A percentile compares a stretch with the other conserved stretches of the same genome.
Conservation (phyloP, 2,329 filamentous ascomycete species). For the Thermomyces lanuginosus region DNA sequence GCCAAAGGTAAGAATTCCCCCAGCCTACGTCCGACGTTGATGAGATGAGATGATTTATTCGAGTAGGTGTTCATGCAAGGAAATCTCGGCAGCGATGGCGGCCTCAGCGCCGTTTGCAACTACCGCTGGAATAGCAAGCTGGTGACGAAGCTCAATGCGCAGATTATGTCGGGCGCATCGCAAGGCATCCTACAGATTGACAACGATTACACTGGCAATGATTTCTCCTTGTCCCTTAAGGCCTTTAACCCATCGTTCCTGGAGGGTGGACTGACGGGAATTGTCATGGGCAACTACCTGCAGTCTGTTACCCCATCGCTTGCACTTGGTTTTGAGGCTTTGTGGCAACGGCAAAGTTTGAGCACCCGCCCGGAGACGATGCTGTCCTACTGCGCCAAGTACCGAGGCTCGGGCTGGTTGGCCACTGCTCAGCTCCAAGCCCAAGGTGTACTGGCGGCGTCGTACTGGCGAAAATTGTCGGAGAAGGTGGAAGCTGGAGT, state of each 20-base stretch:
- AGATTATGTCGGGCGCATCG: conserved; percentile 58
- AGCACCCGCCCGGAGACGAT: conserved; percentile 80
- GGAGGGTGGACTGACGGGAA: conserved; percentile 83
- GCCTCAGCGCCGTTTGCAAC: conserved; percentile 79
- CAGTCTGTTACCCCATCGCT: conserved; percentile 81
- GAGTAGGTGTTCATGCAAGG: conserved; percentile 82
- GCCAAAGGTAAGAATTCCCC: conserved; percentile 72
- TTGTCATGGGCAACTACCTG: conserved; percentile 89
- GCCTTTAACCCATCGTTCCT: conserved; percentile 88
- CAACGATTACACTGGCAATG: conserved; percentile 82
- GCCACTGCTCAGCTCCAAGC: conserved; percentile 79
- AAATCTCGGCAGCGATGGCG: conserved; percentile 82
- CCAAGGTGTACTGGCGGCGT: conserved; percentile 72
- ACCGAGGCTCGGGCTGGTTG: conserved; percentile 86
- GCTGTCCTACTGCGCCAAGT: conserved; percentile 77
- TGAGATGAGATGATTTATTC: too few species aligned
- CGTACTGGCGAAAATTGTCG: conserved; percentile 84
- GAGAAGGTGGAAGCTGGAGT: conserved; percentile 95
- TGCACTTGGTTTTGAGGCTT: conserved; percentile 73
- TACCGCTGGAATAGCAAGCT: conserved; percentile 69
- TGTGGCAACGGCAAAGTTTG: conserved; percentile 79
- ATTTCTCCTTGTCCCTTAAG: conserved; percentile 89
- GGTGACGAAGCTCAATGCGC: conserved; percentile 73
- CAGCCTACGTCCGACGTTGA: too few species aligned
- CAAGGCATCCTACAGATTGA: conserved; percentile 88